Conservation (phyloP, 306 rosid genomes). For the Lathyrus oleraceus region DNA sequence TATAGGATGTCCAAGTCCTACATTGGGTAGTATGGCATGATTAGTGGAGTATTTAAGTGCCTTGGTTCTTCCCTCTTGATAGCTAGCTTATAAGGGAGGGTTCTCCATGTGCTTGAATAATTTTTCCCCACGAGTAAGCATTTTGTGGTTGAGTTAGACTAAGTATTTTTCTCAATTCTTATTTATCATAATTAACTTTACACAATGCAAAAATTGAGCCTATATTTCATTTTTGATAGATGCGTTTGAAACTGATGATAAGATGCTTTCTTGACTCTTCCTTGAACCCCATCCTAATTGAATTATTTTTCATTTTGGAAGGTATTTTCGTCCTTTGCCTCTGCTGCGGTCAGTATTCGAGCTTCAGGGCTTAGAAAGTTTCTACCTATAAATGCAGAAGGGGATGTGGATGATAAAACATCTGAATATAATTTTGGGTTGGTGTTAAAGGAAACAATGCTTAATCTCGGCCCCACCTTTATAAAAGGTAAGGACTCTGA, state of each 20-base stretch:
- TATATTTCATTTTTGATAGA: constrained; percentile 14
- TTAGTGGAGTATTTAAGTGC: too few relatives aligned
- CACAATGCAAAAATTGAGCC: constrained; percentile 13
- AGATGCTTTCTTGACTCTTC: constrained; percentile 22
- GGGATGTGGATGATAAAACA: constrained; percentile 47
- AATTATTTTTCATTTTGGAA: constrained; percentile 48
- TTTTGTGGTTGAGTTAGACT: too few relatives aligned
- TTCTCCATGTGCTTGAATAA: too few relatives aligned
- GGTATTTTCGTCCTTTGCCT: constrained; percentile 78
- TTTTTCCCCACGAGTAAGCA: too few relatives aligned
- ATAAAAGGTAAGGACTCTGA: constrained; percentile 71
- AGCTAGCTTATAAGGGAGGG: too few relatives aligned
- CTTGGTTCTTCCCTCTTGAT: too few relatives aligned
- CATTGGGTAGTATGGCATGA: too few relatives aligned
- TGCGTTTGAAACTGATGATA: constrained; percentile 15
- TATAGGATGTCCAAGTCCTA: too few relatives aligned
- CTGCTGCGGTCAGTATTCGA: constrained; percentile 73
- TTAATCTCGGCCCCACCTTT: constrained; percentile 91
- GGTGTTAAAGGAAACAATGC: constrained; percentile 84
- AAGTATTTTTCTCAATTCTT: too few relatives aligned
- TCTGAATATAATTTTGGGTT: constrained; percentile 72
- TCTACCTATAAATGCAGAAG: constrained; percentile 41
- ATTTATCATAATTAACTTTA: neutral
- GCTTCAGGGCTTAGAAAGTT: constrained; percentile 55
- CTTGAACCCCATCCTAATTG: constrained; percentile 35